Percentiles rank a stretch among this genome's conserved stretches.
phyloP scores from a whole-genome alignment of 257 asterid species.

The Solanum virginianum region DNA sequence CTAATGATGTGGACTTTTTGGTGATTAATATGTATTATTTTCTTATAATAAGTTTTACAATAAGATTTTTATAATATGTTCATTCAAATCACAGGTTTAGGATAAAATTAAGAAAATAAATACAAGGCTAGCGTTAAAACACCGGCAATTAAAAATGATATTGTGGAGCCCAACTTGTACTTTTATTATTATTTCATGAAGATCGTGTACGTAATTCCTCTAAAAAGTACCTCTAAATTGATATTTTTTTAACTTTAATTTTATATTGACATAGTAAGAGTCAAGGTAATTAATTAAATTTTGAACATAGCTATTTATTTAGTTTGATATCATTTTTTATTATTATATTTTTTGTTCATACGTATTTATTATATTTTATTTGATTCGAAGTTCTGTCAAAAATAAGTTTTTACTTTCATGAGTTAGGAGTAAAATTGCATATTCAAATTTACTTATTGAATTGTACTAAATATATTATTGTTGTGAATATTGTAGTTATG shows the following conservation, averaged over 20 bases:
- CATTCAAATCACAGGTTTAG: neutral
- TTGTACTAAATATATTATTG: neutral
- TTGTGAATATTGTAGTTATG: neutral
- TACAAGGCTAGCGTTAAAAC: neutral
- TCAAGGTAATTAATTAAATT: neutral
- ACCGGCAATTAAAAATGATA: neutral
- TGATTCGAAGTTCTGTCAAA: neutral
- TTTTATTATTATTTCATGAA: neutral
- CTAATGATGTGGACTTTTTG: neutral
- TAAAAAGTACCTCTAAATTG: neutral
- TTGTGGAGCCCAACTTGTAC: neutral
- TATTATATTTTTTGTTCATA: no score
- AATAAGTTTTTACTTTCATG: neutral
- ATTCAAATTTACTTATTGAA: neutral
- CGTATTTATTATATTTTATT: neutral
- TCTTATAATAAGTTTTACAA: no score
- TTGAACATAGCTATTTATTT: neutral
- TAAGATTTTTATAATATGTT: neutral
- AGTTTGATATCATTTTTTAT: neutral
- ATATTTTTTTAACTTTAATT: neutral
- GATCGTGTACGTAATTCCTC: neutral
- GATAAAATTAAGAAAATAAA: neutral
- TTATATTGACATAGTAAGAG: neutral
- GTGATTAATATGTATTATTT: neutral
- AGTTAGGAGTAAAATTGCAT: rapidly evolving